phyloP scores from a whole-genome alignment of 768 basidiomycete species.

The Amanita molliuscula region DNA sequence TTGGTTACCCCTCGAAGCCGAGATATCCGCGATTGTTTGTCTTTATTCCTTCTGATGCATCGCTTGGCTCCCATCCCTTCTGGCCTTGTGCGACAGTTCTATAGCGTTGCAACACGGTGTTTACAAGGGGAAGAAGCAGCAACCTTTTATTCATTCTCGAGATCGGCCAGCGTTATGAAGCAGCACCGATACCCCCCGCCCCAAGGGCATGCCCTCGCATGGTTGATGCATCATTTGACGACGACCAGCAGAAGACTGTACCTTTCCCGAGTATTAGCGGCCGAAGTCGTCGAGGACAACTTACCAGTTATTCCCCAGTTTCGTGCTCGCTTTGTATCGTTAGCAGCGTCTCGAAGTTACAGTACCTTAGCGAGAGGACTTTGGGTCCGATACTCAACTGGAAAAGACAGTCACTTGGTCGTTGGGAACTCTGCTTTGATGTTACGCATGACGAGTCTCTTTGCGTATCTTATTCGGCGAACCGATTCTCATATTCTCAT shows the following conservation, averaged over 20 bases:
- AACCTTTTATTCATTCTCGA: slow-evolving; percentile 36
- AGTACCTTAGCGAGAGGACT: slow-evolving; percentile 37
- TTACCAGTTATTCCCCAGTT: slow-evolving; percentile 30
- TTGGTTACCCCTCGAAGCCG: slow-evolving; percentile 22
- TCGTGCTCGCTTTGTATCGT: slow-evolving; percentile 40
- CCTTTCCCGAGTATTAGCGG: slow-evolving; percentile 37
- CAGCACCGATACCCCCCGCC: slow-evolving; percentile 42
- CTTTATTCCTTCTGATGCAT: slow-evolving; percentile 31
- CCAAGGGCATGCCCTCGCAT: slow-evolving; percentile 30
- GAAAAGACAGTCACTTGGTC: slow-evolving; percentile 29
- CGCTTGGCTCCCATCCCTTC: slow-evolving; percentile 27
- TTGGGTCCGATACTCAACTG: slow-evolving; percentile 45
- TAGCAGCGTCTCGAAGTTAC: slow-evolving; percentile 36
- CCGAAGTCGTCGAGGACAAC: slow-evolving; percentile 32
- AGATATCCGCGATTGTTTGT: slow-evolving; percentile 29
- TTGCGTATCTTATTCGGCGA: slow-evolving; percentile 17
- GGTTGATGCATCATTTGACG: slow-evolving; percentile 41
- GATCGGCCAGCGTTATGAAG: slow-evolving; percentile 18
- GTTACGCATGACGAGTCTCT: slow-evolving; percentile 43
- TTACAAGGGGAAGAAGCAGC: slow-evolving; percentile 25
- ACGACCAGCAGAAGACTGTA: slow-evolving; percentile 27
- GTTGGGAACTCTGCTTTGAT: slow-evolving; percentile 33
- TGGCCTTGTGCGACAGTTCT: slow-evolving; percentile 35
- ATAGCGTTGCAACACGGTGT: slow-evolving; percentile 24
- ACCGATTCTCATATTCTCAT: slow-evolving; percentile 10